Base-by-base conservation (phyloP, 441 rosid species). In the Hura crepitans region DNA sequence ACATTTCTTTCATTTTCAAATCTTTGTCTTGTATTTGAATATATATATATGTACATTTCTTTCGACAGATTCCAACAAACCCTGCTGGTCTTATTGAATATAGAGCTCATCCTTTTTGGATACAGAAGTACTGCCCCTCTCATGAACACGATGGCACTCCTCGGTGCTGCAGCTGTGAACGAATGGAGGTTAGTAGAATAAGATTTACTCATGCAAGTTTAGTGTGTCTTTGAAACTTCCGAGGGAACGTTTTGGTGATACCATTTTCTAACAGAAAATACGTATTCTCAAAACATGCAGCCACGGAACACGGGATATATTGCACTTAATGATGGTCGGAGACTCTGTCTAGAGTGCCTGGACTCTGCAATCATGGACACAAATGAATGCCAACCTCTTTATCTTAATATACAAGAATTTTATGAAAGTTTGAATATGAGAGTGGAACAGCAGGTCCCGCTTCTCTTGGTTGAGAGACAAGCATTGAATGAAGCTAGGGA, bases 71-170 rank as follows among this genome's bases (percentile, higher is more conserved):
- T 59, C 98, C 98, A 13, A 89, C 91, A 65, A 93, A 89, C 77
- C 74, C 82, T 67, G 90, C 83, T 63, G 96, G 98, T 70, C 90
- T 91, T 49, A 91, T 89, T 75, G 98, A 91, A 85, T 93, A 91
- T 66, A 85, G 96, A 74, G 93, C 92, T 20, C 97, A 91, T 85
- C 98, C 97, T 27, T 89, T 89, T 78, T 93, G 98, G 98, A 62
- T 71, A 68, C 97, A 91, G 84, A 93, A 89, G 81, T 93, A 93
- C 81, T 93, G 98, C 75, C 98, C 98, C 25, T 82, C 90, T 14
- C 98, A 93, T 62, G 98, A 93, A 78, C 90, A 85, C 51, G 99
- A 95, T 73, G 85, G 91, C 47, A 92, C 99, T 74, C 95, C 91
- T 54, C 81, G 96, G 66, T 95, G 98, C 65, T 92, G 98, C 76